These are phyloP conservation scores for Pyrenula aspistea DNA, from an alignment of 495 filamentous ascomycete genomes.

Conservation along the genomic window DNA sequence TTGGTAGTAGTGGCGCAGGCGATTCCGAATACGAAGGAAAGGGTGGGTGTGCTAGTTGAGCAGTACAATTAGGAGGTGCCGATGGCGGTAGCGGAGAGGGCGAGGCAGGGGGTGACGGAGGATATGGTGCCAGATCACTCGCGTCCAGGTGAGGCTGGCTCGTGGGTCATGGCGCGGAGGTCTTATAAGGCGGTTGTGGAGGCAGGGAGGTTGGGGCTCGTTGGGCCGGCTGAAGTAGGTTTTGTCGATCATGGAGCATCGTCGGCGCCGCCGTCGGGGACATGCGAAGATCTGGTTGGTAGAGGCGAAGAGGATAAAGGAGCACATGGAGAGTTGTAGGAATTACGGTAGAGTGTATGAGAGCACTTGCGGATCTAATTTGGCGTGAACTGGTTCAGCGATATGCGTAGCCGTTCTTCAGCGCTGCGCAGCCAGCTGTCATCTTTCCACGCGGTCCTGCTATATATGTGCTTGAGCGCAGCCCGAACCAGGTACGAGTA, in stretches of 20 bases:
- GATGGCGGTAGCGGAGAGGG: no score
- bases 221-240: neutral
- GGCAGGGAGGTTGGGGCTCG: no score
- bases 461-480: slow-evolving; percentile 8
- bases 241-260: slow-evolving; percentile 1
- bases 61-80: no score
- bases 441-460: neutral
- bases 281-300: neutral
- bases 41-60: no score
- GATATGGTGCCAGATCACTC: no score
- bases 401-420: neutral
- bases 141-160: no score
- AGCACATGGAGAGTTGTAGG: neutral
- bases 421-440: neutral
- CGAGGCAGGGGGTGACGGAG: no score
- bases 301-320: neutral
- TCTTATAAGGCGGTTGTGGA: no score
- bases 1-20: no score
- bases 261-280: slow-evolving; percentile 1
- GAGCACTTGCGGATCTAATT: neutral
- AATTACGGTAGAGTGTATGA: neutral
- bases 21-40: no score
- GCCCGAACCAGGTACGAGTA: slow-evolving; percentile 12
- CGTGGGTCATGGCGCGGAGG: no score
- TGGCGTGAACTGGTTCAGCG: neutral